Conservation (phyloP, 2,329 filamentous ascomycete species). For the Beauveria sp. region DNA sequence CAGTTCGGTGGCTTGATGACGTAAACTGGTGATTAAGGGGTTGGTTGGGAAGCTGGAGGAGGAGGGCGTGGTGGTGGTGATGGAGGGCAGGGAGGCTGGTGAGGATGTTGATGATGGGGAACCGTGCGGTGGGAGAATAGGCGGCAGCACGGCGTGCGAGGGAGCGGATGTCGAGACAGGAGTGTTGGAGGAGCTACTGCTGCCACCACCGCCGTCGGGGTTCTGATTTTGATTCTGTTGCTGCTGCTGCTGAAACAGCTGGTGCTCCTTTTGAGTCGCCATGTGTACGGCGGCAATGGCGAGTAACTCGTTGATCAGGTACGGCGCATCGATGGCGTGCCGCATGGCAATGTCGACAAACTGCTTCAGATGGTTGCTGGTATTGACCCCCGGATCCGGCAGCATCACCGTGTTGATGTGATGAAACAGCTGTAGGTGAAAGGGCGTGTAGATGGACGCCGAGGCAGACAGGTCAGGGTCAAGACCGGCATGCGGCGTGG, state of each 20-base stretch:
- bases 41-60: conserved; percentile 7
- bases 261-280: conserved; percentile 17
- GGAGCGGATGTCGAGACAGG: conserved; percentile 14
- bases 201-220: neutral
- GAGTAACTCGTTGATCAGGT: conserved; percentile 39
- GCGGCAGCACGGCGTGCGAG: conserved; percentile 4
- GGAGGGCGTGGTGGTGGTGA: neutral
- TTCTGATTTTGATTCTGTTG: neutral
- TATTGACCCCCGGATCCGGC: conserved; percentile 15
- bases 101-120: conserved; percentile 15
- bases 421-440: conserved; percentile 33
- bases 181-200: conserved; percentile 1
- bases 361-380: conserved; percentile 15
- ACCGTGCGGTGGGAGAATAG: conserved; percentile 2
- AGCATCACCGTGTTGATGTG: conserved; percentile 25
- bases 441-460: conserved; percentile 25
- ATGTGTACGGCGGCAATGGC: conserved; percentile 37
- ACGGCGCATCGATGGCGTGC: conserved; percentile 30
- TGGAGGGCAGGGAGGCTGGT: conserved; percentile 10
- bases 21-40: conserved; percentile 18
- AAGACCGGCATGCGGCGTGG: neutral
- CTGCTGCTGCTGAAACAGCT: conserved; percentile 9
- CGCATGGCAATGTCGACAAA: conserved; percentile 26
- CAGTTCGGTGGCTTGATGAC: conserved; percentile 33
- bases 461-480: conserved; percentile 11